Evolutionary conservation across 305 asterid genomes (phyloP).

Genomic region (Rubia tinctorum): DNA sequence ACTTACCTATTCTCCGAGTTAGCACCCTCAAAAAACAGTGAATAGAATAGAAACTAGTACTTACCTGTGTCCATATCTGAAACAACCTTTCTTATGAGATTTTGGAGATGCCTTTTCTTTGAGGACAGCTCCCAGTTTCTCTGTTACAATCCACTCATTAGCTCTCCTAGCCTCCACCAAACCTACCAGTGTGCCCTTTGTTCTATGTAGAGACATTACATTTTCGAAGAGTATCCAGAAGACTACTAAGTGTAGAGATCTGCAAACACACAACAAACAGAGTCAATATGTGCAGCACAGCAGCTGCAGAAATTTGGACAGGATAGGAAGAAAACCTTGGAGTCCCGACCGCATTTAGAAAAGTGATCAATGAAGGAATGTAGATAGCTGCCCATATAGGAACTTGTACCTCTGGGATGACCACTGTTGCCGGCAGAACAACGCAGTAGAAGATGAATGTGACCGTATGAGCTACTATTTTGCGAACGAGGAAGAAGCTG

Average conservation of each 20-base stretch:
- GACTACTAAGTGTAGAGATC: slow-evolving; percentile 27
- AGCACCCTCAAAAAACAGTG: too few species aligned
- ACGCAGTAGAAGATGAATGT: slow-evolving; percentile 30
- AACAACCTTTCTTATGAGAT: slow-evolving; percentile 15
- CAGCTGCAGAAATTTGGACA: not conserved
- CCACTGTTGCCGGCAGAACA: slow-evolving; percentile 30
- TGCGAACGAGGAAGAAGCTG: slow-evolving; percentile 33
- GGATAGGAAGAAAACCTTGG: slow-evolving; percentile 19
- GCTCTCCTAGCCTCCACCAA: slow-evolving; percentile 29
- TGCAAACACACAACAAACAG: not conserved
- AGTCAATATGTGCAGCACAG: not conserved
- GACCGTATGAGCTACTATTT: slow-evolving; percentile 32
- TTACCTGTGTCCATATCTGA: slow-evolving; percentile 23
- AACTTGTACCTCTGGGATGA: slow-evolving; percentile 32
- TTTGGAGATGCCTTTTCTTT: slow-evolving; percentile 14
- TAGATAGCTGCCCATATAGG: slow-evolving; percentile 36
- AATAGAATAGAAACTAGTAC: too few species aligned
- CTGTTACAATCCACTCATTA: slow-evolving; percentile 30
- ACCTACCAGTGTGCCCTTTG: slow-evolving; percentile 30
- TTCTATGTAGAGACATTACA: slow-evolving; percentile 34
- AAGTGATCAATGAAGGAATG: slow-evolving; percentile 27
- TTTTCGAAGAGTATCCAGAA: slow-evolving; percentile 37
- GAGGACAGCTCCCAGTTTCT: slow-evolving; percentile 28
- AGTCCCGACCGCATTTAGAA: slow-evolving; percentile 27
- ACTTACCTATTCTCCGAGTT: too few species aligned